A percentile compares a stretch with the other conserved stretches of the same genome.
Conservation (phyloP, 306 rosid genomes). For the Cucumis cinereus region DNA sequence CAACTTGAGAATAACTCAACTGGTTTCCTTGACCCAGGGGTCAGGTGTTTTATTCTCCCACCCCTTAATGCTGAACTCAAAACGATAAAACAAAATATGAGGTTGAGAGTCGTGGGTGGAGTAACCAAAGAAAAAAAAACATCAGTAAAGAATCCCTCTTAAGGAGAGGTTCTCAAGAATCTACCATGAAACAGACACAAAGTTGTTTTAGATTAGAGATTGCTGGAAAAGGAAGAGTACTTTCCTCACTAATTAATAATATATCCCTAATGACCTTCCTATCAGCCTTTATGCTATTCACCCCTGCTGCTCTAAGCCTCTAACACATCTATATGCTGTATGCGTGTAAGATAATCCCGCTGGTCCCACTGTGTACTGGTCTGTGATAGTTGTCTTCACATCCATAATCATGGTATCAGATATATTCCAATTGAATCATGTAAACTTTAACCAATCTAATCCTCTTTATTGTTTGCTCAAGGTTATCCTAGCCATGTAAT, state of each 20-base stretch:
- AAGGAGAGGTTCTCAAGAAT: background rate
- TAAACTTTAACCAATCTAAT: background rate
- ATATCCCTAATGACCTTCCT: background rate
- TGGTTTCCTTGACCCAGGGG: too few relatives aligned
- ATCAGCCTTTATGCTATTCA: background rate
- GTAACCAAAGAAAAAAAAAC: background rate
- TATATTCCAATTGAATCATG: background rate
- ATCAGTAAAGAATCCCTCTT: background rate
- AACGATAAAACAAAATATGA: background rate
- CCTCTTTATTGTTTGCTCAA: background rate
- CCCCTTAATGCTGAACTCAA: too few relatives aligned
- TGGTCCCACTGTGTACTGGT: background rate
- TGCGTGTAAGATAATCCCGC: background rate
- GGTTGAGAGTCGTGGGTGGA: background rate
- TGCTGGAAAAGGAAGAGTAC: background rate
- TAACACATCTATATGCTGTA: background rate
- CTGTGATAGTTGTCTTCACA: background rate
- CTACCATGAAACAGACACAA: background rate
- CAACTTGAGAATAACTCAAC: too few relatives aligned
- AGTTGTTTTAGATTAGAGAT: background rate
- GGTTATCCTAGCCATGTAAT: background rate
- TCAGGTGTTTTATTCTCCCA: too few relatives aligned
- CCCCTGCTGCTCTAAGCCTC: background rate
- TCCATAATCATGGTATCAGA: background rate
- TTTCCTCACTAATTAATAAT: background rate